These are phyloP conservation scores for Halenospora varia DNA, from an alignment of 495 filamentous ascomycete genomes.

Conservation along the genomic window DNA sequence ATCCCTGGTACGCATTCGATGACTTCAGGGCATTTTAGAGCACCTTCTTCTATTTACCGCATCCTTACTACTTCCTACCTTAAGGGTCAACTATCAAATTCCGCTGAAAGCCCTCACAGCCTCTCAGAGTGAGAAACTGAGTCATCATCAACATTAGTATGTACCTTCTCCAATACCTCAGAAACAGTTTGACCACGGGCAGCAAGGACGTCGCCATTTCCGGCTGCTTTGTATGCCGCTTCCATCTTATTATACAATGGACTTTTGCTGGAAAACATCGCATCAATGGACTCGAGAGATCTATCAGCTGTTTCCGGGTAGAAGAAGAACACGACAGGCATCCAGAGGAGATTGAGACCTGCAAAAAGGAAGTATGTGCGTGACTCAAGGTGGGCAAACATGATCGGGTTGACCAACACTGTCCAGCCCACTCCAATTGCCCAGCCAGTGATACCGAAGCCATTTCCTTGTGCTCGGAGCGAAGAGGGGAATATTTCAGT, in stretches of 20 bases:
- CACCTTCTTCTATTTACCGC: no score
- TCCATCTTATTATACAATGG: slow-evolving; percentile 1
- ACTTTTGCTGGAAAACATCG: slow-evolving; percentile 9
- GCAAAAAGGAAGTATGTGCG: slow-evolving; percentile 51
- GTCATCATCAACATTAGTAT: no score
- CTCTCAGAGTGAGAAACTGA: no score
- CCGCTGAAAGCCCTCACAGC: no score
- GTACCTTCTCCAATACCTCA: no score
- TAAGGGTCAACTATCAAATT: no score
- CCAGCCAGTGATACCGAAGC: slow-evolving; percentile 54
- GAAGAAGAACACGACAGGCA: slow-evolving; percentile 31
- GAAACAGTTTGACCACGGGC: no score
- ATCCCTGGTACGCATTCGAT: no score
- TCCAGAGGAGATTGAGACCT: slow-evolving; percentile 49
- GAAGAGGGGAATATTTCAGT: slow-evolving; percentile 48
- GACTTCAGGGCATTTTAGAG: no score
- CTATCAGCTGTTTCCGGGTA: slow-evolving; percentile 30
- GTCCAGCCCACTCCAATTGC: slow-evolving; percentile 44
- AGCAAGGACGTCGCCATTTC: no score
- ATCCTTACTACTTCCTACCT: no score
- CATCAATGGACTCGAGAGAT: slow-evolving; percentile 28
- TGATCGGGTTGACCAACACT: slow-evolving; percentile 12
- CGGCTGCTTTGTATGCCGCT: not conserved
- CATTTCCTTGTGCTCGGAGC: slow-evolving; percentile 50
- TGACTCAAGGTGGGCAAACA: slow-evolving; percentile 22